These are phyloP conservation scores for Scutellaria galericulata DNA, from an alignment of 257 asterid species.

Conservation along the genomic window DNA sequence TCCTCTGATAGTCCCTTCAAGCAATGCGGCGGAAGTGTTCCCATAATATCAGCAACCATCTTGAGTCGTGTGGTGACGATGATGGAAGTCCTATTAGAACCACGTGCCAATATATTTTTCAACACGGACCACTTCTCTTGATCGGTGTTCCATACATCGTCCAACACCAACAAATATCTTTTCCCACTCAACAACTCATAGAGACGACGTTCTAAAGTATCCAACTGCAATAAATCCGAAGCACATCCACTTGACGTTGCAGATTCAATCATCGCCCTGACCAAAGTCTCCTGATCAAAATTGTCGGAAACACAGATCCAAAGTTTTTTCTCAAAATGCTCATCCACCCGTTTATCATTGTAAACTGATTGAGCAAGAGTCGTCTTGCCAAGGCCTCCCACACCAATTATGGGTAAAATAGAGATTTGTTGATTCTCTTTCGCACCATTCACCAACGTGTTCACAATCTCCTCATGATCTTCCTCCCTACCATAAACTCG, in stretches of 20 bases:
- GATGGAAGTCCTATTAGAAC: slow-evolving; percentile 34
- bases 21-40: slow-evolving; percentile 9
- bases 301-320: no score
- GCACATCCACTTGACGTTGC: no score
- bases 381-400: no score
- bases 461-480: slow-evolving; percentile 40
- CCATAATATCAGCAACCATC: no score
- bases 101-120: slow-evolving; percentile 27
- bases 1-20: slow-evolving; percentile 28
- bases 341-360: no score
- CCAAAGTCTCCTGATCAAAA: no score
- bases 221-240: slow-evolving; percentile 15
- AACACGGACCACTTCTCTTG: slow-evolving; percentile 39
- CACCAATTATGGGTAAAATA: slow-evolving; percentile 31
- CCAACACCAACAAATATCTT: slow-evolving; percentile 38
- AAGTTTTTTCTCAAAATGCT: no score
- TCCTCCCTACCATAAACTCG: slow-evolving; percentile 31
- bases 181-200: slow-evolving; percentile 29
- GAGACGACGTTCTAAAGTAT: slow-evolving; percentile 33
- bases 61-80: slow-evolving; percentile 28
- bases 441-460: slow-evolving; percentile 29
- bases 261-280: no score
- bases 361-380: no score
- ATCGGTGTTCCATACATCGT: slow-evolving; percentile 36
- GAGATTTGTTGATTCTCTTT: slow-evolving; percentile 17